These are phyloP conservation scores for Persicaria tinctoria DNA, from an alignment of 148 eudicot species.

Conservation along the genomic window DNA sequence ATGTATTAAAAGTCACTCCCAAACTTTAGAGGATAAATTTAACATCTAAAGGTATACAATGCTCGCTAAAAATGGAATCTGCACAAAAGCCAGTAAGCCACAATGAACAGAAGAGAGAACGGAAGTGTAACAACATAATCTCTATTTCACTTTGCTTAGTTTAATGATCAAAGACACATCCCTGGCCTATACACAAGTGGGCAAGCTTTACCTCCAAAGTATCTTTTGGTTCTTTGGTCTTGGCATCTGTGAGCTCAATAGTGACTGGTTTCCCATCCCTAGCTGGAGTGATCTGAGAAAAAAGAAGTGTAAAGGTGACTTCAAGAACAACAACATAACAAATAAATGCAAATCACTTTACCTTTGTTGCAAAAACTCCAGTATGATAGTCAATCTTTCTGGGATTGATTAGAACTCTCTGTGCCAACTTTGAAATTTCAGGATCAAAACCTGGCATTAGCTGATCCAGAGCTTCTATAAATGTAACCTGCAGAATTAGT, in stretches of 20 bases:
- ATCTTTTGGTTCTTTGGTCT: slow-evolving; percentile 85
- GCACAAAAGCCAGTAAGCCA: not conserved
- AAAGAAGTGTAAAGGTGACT: slow-evolving; percentile 9
- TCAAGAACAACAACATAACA: not conserved
- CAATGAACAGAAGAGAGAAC: not conserved
- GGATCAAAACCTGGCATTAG: slow-evolving; percentile 99
- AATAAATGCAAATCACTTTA: slow-evolving; percentile 15
- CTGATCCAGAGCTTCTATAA: slow-evolving; percentile 97
- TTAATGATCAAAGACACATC: not conserved
- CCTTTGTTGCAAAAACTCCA: slow-evolving; percentile 99
- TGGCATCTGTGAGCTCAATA: slow-evolving; percentile 96
- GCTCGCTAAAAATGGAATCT: not conserved
- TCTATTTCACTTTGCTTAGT: not conserved
- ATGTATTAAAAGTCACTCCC: not conserved
- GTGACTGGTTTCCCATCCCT: slow-evolving; percentile 95
- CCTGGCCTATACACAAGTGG: not conserved
- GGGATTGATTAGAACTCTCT: slow-evolving; percentile 90
- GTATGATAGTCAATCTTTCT: slow-evolving; percentile 95
- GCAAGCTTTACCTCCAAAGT: slow-evolving; percentile 62
- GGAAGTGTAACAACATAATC: not conserved
- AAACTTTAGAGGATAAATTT: not conserved
- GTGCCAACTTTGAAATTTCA: slow-evolving; percentile 95
- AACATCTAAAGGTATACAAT: not conserved
- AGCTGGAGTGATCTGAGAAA: slow-evolving; percentile 88
- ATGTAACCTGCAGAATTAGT: slow-evolving; percentile 61